Base-by-base conservation (phyloP, 768 basidiomycete genomes). In the Leccinellum rugosiceps region DNA sequence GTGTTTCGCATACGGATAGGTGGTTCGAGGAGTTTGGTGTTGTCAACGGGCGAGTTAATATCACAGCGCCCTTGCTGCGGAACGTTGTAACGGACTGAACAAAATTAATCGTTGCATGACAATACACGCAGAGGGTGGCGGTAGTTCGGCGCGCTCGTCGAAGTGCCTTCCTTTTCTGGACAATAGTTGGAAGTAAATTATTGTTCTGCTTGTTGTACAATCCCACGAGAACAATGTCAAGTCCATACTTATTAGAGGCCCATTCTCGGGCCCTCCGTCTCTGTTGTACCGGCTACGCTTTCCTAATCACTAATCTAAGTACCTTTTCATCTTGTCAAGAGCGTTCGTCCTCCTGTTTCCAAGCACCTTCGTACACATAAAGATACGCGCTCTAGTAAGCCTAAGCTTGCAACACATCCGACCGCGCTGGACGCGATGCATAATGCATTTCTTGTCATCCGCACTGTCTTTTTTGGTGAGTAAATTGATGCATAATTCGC, bases 401-500 rank as follows among this genome's bases (percentile, higher is more conserved):
- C 48, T 55, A 53, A 57, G 30, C 38, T 52, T 56, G 25, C 53
- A 47, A 53, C 46, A 54, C 51, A 56, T 23, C 46, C 59, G 28
- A 61, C 26, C 6, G n/a, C 15, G 50, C 50, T 26, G 28, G 56
- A 55, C 63, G 53, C 59, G 26, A 78, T 81, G 76, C 74, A 71
- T 55, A 86, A 78, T 64, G 72, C 78, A 4, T 85, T 88, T 68
- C 70, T 87, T 52, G 69, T 84, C 53, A 65, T 80, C 56, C 83
- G 87, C 53, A 77, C 81, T 26, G 77, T 85, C 41, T 68, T 82
- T 55, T 81, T 87, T 60, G 78, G 87, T 86, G 58, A 67, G 83
- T 66, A 0, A 15, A 48, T 5, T 6, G 26, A 7, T 25, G 23
- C 25, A n/a, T 46, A 47, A 6, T 38, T 6, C 6, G 17, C 30